These are phyloP conservation scores for Kodamaea leandrae DNA, from an alignment of 805 yeast species.

Conservation along the genomic window DNA sequence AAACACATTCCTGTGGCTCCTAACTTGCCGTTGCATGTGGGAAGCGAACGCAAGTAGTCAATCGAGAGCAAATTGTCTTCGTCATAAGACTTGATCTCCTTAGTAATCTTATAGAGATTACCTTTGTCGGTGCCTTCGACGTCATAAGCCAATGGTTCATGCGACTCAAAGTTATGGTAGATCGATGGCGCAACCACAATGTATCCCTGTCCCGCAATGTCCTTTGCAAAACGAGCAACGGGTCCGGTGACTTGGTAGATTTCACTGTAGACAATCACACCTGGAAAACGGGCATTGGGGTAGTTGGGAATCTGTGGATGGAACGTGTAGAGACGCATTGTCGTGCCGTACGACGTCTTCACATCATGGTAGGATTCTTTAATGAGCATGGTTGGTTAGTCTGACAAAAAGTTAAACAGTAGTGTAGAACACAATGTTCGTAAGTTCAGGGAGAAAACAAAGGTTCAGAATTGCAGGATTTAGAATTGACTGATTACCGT, in stretches of 20 bases:
- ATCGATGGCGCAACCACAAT: constrained; percentile 78
- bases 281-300: constrained; percentile 80
- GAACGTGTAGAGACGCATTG: constrained; percentile 61
- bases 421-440: too few relatives aligned
- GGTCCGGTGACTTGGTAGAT: constrained; percentile 85
- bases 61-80: constrained; percentile 66
- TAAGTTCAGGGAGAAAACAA: too few relatives aligned
- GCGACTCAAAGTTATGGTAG: constrained; percentile 68
- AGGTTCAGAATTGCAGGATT: too few relatives aligned
- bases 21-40: constrained; percentile 66
- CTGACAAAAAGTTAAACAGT: too few relatives aligned
- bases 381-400: constrained; percentile 55
- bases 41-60: constrained; percentile 55
- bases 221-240: constrained; percentile 71
- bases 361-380: constrained; percentile 65
- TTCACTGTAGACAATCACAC: constrained; percentile 74
- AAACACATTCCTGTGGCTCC: constrained; percentile 89
- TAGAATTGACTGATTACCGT: too few relatives aligned
- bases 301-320: constrained; percentile 70
- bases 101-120: constrained; percentile 60
- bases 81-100: constrained; percentile 69
- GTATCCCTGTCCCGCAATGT: constrained; percentile 76
- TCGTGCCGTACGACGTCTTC: constrained; percentile 61
- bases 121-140: constrained; percentile 74
- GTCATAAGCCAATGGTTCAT: constrained; percentile 67